Evolutionary conservation across 768 basidiomycete genomes (phyloP).

Genomic region (Pleurotus tuoliensis): DNA sequence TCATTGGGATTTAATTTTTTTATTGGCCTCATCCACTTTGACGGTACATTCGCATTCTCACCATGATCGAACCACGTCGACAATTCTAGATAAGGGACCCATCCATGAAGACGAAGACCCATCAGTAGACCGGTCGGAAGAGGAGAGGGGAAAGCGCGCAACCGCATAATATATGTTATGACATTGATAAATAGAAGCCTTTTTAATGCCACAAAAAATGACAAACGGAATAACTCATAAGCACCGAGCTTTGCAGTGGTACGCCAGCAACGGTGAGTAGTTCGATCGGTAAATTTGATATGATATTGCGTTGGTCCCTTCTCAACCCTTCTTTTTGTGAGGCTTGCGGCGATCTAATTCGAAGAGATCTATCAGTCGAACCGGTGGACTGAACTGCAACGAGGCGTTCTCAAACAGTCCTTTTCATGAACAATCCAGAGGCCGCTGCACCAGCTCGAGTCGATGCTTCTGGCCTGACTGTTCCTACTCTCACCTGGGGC

Average conservation of each 20-base stretch:
- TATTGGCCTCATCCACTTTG: constrained; percentile 30
- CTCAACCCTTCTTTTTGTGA: constrained; percentile 6
- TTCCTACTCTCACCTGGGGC: background rate
- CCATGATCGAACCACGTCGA: constrained; percentile 14
- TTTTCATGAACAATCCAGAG: background rate
- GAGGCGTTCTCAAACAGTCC: constrained; percentile 2
- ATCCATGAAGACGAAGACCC: constrained; percentile 9
- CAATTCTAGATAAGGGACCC: constrained; percentile 17
- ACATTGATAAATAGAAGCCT: background rate
- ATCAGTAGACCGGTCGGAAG: constrained; percentile 34
- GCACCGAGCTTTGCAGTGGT: background rate
- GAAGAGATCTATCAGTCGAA: constrained; percentile 6
- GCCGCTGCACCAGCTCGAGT: background rate
- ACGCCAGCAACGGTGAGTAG: background rate
- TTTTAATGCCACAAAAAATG: constrained; percentile 4
- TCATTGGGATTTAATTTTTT: constrained; percentile 68
- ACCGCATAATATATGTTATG: constrained; percentile 9
- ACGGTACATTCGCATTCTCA: constrained; percentile 22
- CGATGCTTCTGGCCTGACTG: background rate
- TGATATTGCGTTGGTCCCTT: constrained; percentile 7
- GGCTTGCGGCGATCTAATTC: constrained; percentile 8
- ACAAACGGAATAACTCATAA: background rate
- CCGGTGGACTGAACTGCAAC: constrained; percentile 4
- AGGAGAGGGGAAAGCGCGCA: constrained; percentile 30
- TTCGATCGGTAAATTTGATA: constrained; percentile 7